These are phyloP conservation scores for Cenchrus fungigraminus DNA, from an alignment of 176 grass and related monocot genomes.

Conservation along the genomic window DNA sequence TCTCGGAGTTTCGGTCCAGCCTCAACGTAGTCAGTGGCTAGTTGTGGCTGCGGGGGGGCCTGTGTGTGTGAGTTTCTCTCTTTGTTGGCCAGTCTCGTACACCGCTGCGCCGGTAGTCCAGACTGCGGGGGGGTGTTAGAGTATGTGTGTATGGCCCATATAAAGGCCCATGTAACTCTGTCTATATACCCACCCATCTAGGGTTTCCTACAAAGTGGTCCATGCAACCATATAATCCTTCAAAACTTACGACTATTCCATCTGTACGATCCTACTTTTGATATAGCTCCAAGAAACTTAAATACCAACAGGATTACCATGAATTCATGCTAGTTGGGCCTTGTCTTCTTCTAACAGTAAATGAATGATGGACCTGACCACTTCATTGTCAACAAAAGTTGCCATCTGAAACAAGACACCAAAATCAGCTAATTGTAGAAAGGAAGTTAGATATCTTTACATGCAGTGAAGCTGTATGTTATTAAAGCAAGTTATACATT, in stretches of 20 bases:
- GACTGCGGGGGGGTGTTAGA: too few relatives aligned
- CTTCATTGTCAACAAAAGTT: slow-evolving; percentile 80
- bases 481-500: slow-evolving; percentile 3
- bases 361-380: slow-evolving; percentile 91
- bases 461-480: slow-evolving; percentile 3
- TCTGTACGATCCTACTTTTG: slow-evolving; percentile 19
- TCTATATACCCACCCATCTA: too few relatives aligned
- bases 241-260: neutral
- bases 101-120: too few relatives aligned
- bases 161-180: too few relatives aligned
- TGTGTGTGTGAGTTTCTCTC: too few relatives aligned
- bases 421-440: slow-evolving; percentile 29
- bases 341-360: slow-evolving; percentile 96
- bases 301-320: slow-evolving; percentile 45
- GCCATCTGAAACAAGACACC: slow-evolving; percentile 65
- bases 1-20: too few relatives aligned
- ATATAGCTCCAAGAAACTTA: slow-evolving; percentile 9
- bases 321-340: slow-evolving; percentile 51
- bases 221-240: slow-evolving; percentile 3
- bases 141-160: too few relatives aligned
- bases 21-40: too few relatives aligned
- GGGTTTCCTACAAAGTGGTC: neutral
- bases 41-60: too few relatives aligned
- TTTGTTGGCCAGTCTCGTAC: too few relatives aligned
- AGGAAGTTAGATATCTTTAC: neutral